Conservation (phyloP, 495 filamentous ascomycete species). For the Aspergillus asperescens region DNA sequence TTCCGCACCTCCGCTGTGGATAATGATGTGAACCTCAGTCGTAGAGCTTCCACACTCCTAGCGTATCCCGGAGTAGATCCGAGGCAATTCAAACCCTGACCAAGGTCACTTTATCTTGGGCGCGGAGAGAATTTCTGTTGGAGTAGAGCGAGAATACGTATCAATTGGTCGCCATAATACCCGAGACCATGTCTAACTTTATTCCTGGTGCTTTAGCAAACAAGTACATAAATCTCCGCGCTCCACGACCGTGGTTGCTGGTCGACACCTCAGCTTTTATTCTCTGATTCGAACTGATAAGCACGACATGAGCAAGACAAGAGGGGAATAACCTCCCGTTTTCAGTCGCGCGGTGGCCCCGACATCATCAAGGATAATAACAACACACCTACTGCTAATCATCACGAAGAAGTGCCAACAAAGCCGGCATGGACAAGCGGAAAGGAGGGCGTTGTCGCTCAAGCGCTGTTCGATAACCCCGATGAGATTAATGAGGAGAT, state of each 20-base stretch:
- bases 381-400: conserved; percentile 22
- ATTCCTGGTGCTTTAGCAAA: background rate
- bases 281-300: background rate
- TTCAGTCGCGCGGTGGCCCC: conserved; percentile 18
- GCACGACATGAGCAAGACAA: background rate
- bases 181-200: background rate
- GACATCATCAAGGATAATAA: conserved; percentile 18
- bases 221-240: background rate
- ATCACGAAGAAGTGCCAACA: conserved; percentile 23
- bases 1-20: background rate
- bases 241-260: background rate
- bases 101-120: background rate
- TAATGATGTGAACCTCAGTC: background rate
- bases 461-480: conserved; percentile 40
- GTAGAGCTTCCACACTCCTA: background rate
- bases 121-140: background rate
- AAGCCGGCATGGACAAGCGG: conserved; percentile 26
- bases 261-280: background rate
- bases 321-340: background rate
- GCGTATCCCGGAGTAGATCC: background rate
- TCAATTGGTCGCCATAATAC: background rate
- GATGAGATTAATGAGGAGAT: conserved; percentile 42
- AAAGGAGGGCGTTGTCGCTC: conserved; percentile 41
- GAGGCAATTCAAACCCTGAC: background rate
- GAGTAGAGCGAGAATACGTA: background rate